A percentile compares a stretch with the other conserved stretches of the same genome.
These are phyloP conservation scores for Cytospora piceae DNA, from an alignment of 2,329 filamentous ascomycete species.

Conservation along the genomic window DNA sequence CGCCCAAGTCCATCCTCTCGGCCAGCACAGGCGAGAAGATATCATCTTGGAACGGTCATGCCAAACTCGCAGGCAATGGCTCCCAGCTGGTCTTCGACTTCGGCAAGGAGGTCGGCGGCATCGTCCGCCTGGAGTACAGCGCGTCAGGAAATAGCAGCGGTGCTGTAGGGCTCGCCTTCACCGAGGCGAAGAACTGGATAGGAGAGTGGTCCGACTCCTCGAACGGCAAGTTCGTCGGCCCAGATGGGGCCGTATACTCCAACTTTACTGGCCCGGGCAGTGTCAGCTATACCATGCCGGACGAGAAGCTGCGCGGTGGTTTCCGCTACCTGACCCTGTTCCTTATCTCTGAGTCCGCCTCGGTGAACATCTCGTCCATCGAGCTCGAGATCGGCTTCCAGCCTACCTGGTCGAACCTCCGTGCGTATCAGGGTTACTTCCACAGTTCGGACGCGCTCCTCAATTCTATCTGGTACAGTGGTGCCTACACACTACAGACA, in stretches of 20 bases:
- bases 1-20: constrained; percentile 49
- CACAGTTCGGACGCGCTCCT: constrained; percentile 52
- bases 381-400: constrained; percentile 44
- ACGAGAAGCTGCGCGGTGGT: constrained; percentile 51
- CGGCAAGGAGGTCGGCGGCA: constrained; percentile 60
- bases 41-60: constrained; percentile 36
- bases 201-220: constrained; percentile 52
- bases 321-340: constrained; percentile 58
- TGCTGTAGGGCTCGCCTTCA: constrained; percentile 50
- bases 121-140: constrained; percentile 55
- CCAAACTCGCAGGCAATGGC: constrained; percentile 46
- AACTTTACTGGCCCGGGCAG: constrained; percentile 41
- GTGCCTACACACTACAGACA: constrained; percentile 51
- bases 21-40: constrained; percentile 39
- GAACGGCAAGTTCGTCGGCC: constrained; percentile 47
- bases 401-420: constrained; percentile 50
- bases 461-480: constrained; percentile 57
- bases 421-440: constrained; percentile 59
- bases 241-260: constrained; percentile 53
- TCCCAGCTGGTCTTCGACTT: constrained; percentile 62
- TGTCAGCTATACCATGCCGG: constrained; percentile 46
- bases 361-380: constrained; percentile 40
- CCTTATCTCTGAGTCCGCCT: constrained; percentile 32
- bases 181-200: constrained; percentile 52
- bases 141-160: constrained; percentile 42